phyloP scores from a whole-genome alignment of 2,329 filamentous ascomycete genomes.

The Fusarium liriodendri region DNA sequence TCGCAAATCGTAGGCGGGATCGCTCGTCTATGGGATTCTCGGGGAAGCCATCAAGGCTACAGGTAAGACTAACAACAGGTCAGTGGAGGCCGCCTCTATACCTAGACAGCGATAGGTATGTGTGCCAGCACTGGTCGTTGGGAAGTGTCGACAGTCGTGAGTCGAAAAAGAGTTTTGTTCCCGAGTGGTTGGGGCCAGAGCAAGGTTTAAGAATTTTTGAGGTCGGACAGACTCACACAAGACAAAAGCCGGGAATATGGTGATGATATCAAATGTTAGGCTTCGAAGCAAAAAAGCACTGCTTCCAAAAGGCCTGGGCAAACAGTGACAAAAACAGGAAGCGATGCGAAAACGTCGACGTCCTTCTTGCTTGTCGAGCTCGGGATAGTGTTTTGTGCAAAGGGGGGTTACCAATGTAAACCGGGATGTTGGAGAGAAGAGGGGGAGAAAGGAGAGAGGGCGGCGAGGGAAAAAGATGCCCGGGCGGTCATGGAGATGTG shows the following conservation, averaged over 20 bases:
- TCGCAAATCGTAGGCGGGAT: constrained; percentile 29
- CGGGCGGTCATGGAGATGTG: constrained; percentile 18
- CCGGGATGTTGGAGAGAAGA: constrained; percentile 35
- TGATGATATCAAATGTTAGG: constrained; percentile 44
- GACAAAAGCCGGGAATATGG: constrained; percentile 38
- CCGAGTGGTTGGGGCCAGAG: constrained; percentile 30
- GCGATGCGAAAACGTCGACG: constrained; percentile 26
- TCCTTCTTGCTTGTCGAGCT: constrained; percentile 4
- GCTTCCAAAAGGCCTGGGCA: constrained; percentile 34
- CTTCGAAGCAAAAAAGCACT: constrained; percentile 35
- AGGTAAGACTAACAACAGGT: constrained; percentile 28
- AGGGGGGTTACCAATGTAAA: constrained; percentile 26
- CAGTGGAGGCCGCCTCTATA: constrained; percentile 20
- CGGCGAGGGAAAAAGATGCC: constrained; percentile 22
- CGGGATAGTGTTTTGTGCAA: constrained; percentile 1
- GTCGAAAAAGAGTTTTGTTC: constrained; percentile 9
- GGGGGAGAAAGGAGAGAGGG: constrained; percentile 20
- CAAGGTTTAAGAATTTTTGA: constrained; percentile 18
- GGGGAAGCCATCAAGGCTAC: constrained; percentile 46
- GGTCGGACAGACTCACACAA: constrained; percentile 39
- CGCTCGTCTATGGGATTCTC: constrained; percentile 42
- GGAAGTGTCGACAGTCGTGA: neutral
- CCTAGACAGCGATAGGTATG: neutral
- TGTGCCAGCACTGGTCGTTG: neutral
- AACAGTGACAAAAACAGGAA: constrained; percentile 31